These are phyloP conservation scores for Cotoneaster glaucophyllus DNA, from an alignment of 306 rosid species.

Conservation along the genomic window DNA sequence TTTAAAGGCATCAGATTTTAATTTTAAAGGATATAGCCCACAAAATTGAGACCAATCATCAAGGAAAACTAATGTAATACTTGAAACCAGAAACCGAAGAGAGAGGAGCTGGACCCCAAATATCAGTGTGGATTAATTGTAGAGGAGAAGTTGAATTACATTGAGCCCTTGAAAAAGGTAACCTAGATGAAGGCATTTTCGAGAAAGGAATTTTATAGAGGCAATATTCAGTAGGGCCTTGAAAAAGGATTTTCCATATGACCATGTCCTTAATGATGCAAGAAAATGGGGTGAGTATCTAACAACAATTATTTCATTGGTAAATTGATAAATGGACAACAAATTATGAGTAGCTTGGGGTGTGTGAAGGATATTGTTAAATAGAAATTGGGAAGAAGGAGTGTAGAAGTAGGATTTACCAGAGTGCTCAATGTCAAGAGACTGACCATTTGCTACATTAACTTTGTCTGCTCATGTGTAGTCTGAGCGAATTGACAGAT, in stretches of 20 bases:
- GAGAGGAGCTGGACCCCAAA: not conserved
- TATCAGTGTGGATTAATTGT: not conserved
- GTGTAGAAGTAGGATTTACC: not conserved
- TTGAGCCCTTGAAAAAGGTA: not conserved
- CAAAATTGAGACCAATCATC: not conserved
- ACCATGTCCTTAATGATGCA: not conserved
- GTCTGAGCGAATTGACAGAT: not conserved
- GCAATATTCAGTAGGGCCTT: not conserved
- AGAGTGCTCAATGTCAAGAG: not conserved
- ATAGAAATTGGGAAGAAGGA: not conserved
- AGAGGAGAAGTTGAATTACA: not conserved
- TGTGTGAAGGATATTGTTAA: not conserved
- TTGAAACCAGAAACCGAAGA: not conserved
- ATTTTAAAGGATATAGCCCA: too few relatives aligned
- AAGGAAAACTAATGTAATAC: not conserved
- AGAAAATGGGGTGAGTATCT: not conserved
- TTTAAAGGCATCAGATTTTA: too few relatives aligned
- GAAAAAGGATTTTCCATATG: not conserved
- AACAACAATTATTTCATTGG: not conserved
- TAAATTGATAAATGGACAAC: not conserved
- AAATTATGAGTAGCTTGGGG: not conserved
- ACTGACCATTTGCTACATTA: not conserved
- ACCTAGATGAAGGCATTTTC: not conserved
- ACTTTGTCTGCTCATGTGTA: not conserved
- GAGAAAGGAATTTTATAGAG: not conserved